Percentiles rank a stretch among this genome's conserved stretches.
phyloP scores from a whole-genome alignment of 2,329 filamentous ascomycete genomes.

The Talaromyces amestolkiae region DNA sequence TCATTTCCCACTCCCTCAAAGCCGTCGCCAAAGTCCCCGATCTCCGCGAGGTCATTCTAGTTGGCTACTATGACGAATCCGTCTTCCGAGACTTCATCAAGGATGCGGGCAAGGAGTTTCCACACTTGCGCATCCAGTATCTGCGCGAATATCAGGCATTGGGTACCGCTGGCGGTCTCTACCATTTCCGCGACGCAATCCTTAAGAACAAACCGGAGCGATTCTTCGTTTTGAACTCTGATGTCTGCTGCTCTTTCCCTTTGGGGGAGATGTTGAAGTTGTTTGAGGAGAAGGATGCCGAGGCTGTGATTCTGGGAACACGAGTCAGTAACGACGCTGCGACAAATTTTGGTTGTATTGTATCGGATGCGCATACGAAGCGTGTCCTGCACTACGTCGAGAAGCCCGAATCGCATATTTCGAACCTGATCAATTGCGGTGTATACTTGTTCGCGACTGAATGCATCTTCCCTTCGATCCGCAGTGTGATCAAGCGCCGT shows the following conservation, averaged over 20 bases:
- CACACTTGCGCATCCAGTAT: slow-evolving; percentile 87
- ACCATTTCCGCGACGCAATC: slow-evolving; percentile 98
- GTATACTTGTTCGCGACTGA: slow-evolving; percentile 97
- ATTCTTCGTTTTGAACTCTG: slow-evolving; percentile 96
- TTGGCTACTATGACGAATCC: slow-evolving; percentile 97
- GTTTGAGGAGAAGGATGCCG: slow-evolving; percentile 91
- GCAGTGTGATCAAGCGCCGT: slow-evolving; percentile 90
- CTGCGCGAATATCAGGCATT: slow-evolving; percentile 95
- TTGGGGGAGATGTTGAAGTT: slow-evolving; percentile 92
- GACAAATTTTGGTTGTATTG: slow-evolving; percentile 96
- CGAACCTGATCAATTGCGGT: slow-evolving; percentile 98
- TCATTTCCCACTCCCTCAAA: slow-evolving; percentile 95
- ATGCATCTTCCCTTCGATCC: slow-evolving; percentile 93
- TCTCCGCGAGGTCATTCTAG: slow-evolving; percentile 94
- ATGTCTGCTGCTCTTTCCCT: slow-evolving; percentile 98
- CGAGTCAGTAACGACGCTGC: slow-evolving; percentile 87
- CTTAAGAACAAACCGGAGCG: slow-evolving; percentile 92
- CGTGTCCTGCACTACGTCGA: slow-evolving; percentile 98
- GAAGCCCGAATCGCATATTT: slow-evolving; percentile 96
- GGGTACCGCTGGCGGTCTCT: slow-evolving; percentile 91
- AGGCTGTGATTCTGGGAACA: slow-evolving; percentile 93
- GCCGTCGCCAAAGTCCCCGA: slow-evolving; percentile 86
- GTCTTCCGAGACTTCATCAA: slow-evolving; percentile 99
- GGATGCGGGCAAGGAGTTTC: slow-evolving; percentile 78
- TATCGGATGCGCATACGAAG: slow-evolving; percentile 88